phyloP scores from a whole-genome alignment of 2,329 filamentous ascomycete species.

The Ophiostoma ulmi region DNA sequence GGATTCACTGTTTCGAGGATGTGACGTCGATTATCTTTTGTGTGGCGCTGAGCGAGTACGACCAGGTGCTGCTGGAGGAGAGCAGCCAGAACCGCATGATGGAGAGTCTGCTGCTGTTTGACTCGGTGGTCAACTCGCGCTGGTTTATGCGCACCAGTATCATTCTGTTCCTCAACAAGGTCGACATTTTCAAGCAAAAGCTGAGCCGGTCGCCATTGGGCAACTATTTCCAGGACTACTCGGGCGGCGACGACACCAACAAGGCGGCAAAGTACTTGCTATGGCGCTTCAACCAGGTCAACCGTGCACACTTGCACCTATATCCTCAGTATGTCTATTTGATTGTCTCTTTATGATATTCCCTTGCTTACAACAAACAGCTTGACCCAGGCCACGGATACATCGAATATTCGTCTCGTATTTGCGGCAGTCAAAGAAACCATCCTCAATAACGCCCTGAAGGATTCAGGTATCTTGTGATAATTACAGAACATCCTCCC shows the following conservation, averaged over 20 bases:
- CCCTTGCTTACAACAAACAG: constrained; percentile 43
- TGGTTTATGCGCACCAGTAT: constrained; percentile 99
- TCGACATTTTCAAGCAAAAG: constrained; percentile 96
- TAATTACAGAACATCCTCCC: constrained; percentile 15
- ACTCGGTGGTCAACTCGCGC: constrained; percentile 95
- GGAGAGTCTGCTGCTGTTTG: constrained; percentile 93
- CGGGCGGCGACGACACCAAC: constrained; percentile 94
- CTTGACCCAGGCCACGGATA: constrained; percentile 97
- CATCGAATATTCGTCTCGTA: constrained; percentile 93
- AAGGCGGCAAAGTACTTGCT: constrained; percentile 95
- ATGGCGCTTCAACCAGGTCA: constrained; percentile 99
- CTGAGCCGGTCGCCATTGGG: constrained; percentile 80
- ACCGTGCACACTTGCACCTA: constrained; percentile 88
- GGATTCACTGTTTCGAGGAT: constrained; percentile 99
- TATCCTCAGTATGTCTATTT: constrained; percentile 80
- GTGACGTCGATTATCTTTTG: constrained; percentile 99
- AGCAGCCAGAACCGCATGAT: constrained; percentile 99
- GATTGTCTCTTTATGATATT: neutral
- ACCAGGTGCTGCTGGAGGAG: constrained; percentile 93
- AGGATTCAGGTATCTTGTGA: constrained; percentile 94
- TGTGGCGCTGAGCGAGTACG: constrained; percentile 95
- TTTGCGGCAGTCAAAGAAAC: constrained; percentile 99
- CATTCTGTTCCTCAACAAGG: constrained; percentile 97
- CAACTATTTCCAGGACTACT: constrained; percentile 98
- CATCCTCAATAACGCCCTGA: constrained; percentile 94